phyloP scores from a whole-genome alignment of 1,284 basidiomycete species.

The Rhodotorula mucilaginosa region DNA sequence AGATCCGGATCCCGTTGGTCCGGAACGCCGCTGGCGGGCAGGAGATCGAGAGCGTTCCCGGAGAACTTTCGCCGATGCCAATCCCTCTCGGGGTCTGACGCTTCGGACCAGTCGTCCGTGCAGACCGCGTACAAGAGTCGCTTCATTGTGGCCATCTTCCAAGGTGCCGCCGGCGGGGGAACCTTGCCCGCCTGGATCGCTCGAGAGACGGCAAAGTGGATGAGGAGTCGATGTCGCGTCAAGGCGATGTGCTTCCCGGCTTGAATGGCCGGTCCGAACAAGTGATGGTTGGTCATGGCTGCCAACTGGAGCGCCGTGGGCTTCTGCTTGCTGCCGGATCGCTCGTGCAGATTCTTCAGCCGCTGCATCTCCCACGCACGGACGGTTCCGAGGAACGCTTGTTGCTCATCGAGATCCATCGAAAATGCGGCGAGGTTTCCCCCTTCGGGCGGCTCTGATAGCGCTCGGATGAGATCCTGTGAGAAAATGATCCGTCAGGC shows the following conservation, averaged over 20 bases:
- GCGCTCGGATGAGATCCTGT: not conserved
- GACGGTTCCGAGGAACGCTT: not conserved
- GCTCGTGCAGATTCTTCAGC: not conserved
- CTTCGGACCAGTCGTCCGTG: not conserved
- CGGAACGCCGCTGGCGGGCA: not conserved
- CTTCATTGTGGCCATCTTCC: not conserved
- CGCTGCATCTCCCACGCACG: slow-evolving; percentile 1
- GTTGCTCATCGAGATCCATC: not conserved
- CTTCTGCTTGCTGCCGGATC: not conserved
- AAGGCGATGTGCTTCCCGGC: too few relatives aligned
- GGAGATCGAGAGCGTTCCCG: not conserved
- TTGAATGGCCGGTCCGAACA: not conserved
- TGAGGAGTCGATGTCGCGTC: not conserved
- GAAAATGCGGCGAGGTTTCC: too few relatives aligned
- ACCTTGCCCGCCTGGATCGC: not conserved
- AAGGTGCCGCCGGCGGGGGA: not conserved
- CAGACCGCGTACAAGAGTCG: not conserved
- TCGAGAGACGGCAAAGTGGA: not conserved
- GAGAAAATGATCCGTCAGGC: not conserved
- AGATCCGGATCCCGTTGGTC: not conserved
- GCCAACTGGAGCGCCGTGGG: not conserved
- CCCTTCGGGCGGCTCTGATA: not conserved
- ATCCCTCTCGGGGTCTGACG: not conserved
- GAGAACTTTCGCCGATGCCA: not conserved
- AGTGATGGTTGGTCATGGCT: not conserved